Conservation (phyloP, 352 stramenopile genomes). For the Globisporangium sylvaticum region DNA sequence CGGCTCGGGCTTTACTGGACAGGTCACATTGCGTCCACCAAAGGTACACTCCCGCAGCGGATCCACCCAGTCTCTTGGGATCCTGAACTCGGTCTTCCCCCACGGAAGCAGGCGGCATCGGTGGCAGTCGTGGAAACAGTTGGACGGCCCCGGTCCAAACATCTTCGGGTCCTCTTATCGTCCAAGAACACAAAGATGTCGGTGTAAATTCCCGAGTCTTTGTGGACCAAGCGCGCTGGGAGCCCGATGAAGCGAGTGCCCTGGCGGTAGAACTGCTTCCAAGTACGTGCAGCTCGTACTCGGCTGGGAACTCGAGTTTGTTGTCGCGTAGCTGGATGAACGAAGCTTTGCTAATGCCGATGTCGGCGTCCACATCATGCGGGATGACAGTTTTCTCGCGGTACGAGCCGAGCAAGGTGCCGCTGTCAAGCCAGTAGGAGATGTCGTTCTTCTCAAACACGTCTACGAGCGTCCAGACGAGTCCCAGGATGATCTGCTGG, state of each 20-base stretch:
- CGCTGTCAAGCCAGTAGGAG: constrained; percentile 26
- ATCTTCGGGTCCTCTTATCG: neutral
- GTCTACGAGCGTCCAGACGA: constrained; percentile 17
- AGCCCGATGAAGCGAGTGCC: constrained; percentile 17
- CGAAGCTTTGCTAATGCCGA: constrained; percentile 12
- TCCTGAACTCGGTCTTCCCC: constrained; percentile 12
- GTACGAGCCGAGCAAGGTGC: constrained; percentile 25
- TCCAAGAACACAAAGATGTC: constrained; percentile 31
- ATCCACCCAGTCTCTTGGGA: constrained; percentile 21
- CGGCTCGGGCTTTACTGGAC: constrained; percentile 15
- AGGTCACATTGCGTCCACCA: constrained; percentile 17
- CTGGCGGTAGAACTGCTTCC: constrained; percentile 14
- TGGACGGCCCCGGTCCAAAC: too few relatives aligned
- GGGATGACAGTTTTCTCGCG: constrained; percentile 25
- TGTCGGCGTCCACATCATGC: constrained; percentile 26
- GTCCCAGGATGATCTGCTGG: constrained; percentile 20
- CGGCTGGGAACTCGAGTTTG: constrained; percentile 14
- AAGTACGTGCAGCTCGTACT: constrained; percentile 19
- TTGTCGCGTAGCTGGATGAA: constrained; percentile 12
- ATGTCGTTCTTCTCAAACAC: constrained; percentile 21
- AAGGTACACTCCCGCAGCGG: constrained; percentile 19
- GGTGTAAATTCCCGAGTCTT: constrained; percentile 20
- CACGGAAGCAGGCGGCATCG: too few relatives aligned
- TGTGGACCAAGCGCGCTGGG: constrained; percentile 23
- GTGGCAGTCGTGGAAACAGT: too few relatives aligned